Percentiles rank a stretch among this genome's conserved stretches.
Conservation (phyloP, 148 eudicot genomes). For the Chenopodium album region DNA sequence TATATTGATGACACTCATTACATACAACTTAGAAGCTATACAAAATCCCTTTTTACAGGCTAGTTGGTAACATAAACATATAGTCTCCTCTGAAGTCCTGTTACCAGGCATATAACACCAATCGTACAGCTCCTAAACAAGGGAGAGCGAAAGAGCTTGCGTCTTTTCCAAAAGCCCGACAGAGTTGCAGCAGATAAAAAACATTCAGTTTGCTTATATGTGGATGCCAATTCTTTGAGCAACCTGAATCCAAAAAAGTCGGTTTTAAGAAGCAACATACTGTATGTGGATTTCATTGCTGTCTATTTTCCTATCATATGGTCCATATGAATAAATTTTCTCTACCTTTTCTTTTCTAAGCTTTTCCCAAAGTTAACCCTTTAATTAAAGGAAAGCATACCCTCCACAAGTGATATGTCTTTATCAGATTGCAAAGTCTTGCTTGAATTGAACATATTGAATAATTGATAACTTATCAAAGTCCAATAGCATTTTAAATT, state of each 20-base stretch:
- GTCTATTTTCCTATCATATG: background rate
- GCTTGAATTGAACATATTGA: slow-evolving; percentile 1
- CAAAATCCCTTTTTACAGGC: background rate
- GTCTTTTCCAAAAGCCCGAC: background rate
- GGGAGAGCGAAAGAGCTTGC: background rate
- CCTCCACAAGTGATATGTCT: slow-evolving; percentile 8
- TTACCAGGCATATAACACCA: slow-evolving; percentile 2
- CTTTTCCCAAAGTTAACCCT: background rate
- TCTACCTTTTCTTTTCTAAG: background rate
- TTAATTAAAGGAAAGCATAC: background rate
- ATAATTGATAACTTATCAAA: background rate
- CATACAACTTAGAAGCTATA: slow-evolving; percentile 3
- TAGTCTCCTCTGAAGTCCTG: slow-evolving; percentile 3
- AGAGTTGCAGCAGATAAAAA: background rate
- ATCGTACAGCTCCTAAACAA: slow-evolving; percentile 4
- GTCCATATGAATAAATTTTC: background rate
- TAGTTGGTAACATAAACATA: slow-evolving; percentile 9
- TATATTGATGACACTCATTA: background rate
- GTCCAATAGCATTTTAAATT: background rate
- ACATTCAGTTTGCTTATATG: slow-evolving; percentile 34
- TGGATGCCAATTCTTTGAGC: slow-evolving; percentile 80
- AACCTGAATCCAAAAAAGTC: slow-evolving; percentile 44
- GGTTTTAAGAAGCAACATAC: background rate
- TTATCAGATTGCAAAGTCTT: background rate
- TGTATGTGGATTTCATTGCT: slow-evolving; percentile 1